Evolutionary conservation across 2,329 filamentous ascomycete genomes (phyloP).

Genomic region (Claviceps pusilla): DNA sequence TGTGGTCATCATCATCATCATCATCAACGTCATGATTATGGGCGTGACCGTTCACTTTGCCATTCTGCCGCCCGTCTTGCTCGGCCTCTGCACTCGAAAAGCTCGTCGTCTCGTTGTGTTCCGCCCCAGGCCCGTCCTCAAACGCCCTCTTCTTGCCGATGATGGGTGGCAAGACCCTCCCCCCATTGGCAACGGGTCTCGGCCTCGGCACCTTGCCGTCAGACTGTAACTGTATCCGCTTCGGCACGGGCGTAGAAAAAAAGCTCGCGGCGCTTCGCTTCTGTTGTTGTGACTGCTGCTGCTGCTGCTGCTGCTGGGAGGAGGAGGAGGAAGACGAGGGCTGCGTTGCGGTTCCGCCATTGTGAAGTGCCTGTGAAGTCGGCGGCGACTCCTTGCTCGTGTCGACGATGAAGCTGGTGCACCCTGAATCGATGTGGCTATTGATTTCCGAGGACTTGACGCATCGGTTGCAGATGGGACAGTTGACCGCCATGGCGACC

Average conservation of each 20-base stretch:
- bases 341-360: constrained; percentile 1
- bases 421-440: constrained; percentile 75
- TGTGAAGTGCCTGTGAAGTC: constrained; percentile 9
- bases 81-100: background rate
- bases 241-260: constrained; percentile 46
- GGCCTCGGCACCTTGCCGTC: constrained; percentile 18
- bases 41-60: background rate
- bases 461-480: constrained; percentile 64
- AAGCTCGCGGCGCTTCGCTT: constrained; percentile 43
- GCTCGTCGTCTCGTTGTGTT: background rate
- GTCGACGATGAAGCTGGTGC: constrained; percentile 51
- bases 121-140: constrained; percentile 36
- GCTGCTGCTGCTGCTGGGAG: constrained; percentile 18
- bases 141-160: constrained; percentile 35
- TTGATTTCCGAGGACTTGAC: constrained; percentile 70
- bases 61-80: background rate
- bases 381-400: constrained; percentile 17
- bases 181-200: constrained; percentile 21
- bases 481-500: constrained; percentile 41
- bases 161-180: constrained; percentile 11
- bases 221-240: constrained; percentile 25
- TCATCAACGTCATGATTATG: background rate
- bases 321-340: background rate
- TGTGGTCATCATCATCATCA: constrained; percentile 3
- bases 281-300: constrained; percentile 20